phyloP scores from a whole-genome alignment of 257 asterid species.

The Paraleonurus japonicus region DNA sequence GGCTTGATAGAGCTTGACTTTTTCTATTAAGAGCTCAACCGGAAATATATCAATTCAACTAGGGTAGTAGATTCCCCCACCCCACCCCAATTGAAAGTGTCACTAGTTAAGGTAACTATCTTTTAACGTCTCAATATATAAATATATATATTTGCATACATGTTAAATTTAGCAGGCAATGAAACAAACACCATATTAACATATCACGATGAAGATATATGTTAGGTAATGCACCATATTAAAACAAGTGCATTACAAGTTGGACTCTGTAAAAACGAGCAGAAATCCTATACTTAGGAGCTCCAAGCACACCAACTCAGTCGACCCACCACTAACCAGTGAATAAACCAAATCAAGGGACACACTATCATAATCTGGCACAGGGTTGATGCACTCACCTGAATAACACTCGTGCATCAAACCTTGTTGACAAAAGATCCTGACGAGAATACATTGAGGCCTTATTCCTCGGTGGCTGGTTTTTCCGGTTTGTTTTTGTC shows the following conservation, averaged over 20 bases:
- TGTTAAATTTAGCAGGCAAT: neutral
- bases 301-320: slow-evolving; percentile 23
- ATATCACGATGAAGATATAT: slow-evolving; percentile 10
- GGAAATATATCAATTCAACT: neutral
- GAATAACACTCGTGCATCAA: slow-evolving; percentile 31
- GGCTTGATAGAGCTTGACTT: neutral
- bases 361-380: slow-evolving; percentile 14
- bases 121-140: neutral
- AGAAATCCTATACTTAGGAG: slow-evolving; percentile 10
- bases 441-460: slow-evolving; percentile 25
- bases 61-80: neutral
- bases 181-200: neutral
- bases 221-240: slow-evolving; percentile 32
- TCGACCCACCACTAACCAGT: slow-evolving; percentile 22
- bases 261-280: slow-evolving; percentile 9
- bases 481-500: slow-evolving; percentile 33
- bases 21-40: neutral
- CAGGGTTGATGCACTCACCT: slow-evolving; percentile 28
- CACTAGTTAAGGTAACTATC: neutral
- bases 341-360: slow-evolving; percentile 24
- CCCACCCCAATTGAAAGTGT: neutral
- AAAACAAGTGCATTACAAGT: slow-evolving; percentile 20
- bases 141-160: neutral
- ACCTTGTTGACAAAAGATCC: slow-evolving; percentile 32
- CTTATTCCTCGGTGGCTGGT: slow-evolving; percentile 39